phyloP scores from a whole-genome alignment of 257 asterid species.

The Echium plantagineum region DNA sequence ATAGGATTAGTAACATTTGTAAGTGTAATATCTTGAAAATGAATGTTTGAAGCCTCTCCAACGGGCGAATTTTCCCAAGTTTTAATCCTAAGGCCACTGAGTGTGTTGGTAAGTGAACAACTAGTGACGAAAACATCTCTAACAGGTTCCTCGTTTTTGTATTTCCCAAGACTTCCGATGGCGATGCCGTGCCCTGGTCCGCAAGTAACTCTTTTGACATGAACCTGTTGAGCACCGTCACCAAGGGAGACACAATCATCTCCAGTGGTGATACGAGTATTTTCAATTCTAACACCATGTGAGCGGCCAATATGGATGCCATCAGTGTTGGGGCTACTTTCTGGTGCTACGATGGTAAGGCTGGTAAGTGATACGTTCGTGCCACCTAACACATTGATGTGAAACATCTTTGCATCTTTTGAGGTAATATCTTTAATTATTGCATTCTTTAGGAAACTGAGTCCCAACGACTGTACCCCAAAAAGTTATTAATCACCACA shows the following conservation, averaged over 20 bases:
- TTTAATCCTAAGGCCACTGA: constrained; percentile 11
- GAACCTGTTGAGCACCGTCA: constrained; percentile 3
- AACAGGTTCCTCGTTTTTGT: constrained; percentile 5
- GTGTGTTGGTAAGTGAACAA: constrained; percentile 1
- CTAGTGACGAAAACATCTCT: not conserved
- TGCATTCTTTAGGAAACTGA: not conserved
- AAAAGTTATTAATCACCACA: too few species aligned
- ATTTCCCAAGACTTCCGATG: constrained; percentile 9
- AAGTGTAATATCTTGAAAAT: constrained; percentile 5
- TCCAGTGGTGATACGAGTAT: constrained; percentile 3
- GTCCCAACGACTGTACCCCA: too few species aligned
- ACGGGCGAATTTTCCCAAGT: constrained; percentile 10
- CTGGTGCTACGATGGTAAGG: not conserved
- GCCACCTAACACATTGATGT: constrained; percentile 1
- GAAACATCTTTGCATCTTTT: constrained; percentile 7
- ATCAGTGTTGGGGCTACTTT: constrained; percentile 13
- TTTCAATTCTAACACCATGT: not conserved
- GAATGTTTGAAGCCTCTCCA: not conserved
- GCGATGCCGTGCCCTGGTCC: constrained; percentile 15
- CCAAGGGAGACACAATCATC: constrained; percentile 14
- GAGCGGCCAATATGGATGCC: constrained; percentile 13
- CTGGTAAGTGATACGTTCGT: not conserved
- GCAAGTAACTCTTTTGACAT: not conserved
- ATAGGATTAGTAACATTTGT: constrained; percentile 6
- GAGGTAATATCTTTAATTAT: not conserved